phyloP scores from a whole-genome alignment of 768 basidiomycete species.

The Suillus clintonianus region DNA sequence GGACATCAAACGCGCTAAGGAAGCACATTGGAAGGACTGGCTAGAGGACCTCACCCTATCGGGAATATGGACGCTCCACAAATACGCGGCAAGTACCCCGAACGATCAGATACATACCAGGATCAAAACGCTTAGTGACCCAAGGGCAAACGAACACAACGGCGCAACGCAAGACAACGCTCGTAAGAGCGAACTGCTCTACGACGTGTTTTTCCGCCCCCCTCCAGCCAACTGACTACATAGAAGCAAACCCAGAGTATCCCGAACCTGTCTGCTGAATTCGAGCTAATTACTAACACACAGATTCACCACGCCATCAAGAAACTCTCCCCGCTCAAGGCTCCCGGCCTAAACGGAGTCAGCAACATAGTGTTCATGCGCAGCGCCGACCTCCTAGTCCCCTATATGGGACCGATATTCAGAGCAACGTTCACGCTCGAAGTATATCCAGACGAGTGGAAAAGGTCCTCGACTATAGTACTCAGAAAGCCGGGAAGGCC shows the following conservation, averaged over 20 bases:
- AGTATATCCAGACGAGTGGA: neutral
- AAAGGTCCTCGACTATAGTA: too few relatives aligned
- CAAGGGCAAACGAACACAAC: too few relatives aligned
- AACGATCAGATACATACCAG: neutral
- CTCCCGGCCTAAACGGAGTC: neutral
- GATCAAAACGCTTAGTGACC: too few relatives aligned
- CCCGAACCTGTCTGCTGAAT: too few relatives aligned
- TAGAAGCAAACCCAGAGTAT: too few relatives aligned
- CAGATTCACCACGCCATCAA: too few relatives aligned
- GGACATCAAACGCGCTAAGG: neutral
- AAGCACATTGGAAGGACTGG: neutral
- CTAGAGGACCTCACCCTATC: neutral
- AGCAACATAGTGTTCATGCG: neutral
- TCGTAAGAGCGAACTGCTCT: neutral
- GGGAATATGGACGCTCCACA: neutral
- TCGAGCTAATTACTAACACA: neutral
- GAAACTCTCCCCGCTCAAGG: neutral
- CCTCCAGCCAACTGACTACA: neutral
- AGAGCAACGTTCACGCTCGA: rapidly evolving
- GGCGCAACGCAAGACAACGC: neutral
- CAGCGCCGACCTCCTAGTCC: neutral
- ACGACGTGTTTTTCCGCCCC: neutral
- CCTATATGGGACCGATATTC: neutral
- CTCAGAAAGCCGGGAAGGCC: too few relatives aligned
- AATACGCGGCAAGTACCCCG: neutral